phyloP scores from a whole-genome alignment of 768 basidiomycete genomes.

The Rhodotorula graminis region DNA sequence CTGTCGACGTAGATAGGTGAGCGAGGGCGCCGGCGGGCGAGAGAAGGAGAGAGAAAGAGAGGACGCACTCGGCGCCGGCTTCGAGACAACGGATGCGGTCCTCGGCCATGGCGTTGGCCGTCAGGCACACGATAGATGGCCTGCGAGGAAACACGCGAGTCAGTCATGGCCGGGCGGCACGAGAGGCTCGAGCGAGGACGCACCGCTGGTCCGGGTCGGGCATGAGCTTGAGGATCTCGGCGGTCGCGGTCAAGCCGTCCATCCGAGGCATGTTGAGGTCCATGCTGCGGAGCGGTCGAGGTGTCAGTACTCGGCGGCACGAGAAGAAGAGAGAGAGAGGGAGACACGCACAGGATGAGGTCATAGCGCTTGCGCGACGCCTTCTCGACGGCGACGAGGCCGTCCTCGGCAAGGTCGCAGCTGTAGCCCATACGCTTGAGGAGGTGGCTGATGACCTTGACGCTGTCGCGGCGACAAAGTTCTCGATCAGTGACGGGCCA shows the following conservation, averaged over 20 bases:
- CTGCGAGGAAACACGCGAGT: background rate
- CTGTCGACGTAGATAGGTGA: background rate
- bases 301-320: background rate
- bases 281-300: conserved; percentile 9
- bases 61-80: conserved; percentile 28
- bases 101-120: conserved; percentile 36
- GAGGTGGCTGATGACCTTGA: conserved; percentile 34
- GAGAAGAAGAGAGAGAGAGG: background rate
- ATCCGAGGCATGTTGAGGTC: conserved; percentile 37
- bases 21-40: rapidly evolving
- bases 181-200: background rate
- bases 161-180: too few relatives aligned
- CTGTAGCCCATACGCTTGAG: conserved; percentile 33
- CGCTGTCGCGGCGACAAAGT: background rate
- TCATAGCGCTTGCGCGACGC: conserved; percentile 34
- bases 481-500: background rate
- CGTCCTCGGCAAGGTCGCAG: conserved; percentile 19
- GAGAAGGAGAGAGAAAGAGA: background rate
- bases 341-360: conserved; percentile 11
- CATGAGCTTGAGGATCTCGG: conserved; percentile 20
- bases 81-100: conserved; percentile 26
- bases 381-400: conserved; percentile 30
- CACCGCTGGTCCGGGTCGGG: conserved; percentile 14
- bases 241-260: conserved; percentile 22
- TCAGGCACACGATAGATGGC: conserved; percentile 29